Percentiles rank a stretch among this genome's conserved stretches.
Conservation (phyloP, 306 rosid species). For the Quercus dentata region DNA sequence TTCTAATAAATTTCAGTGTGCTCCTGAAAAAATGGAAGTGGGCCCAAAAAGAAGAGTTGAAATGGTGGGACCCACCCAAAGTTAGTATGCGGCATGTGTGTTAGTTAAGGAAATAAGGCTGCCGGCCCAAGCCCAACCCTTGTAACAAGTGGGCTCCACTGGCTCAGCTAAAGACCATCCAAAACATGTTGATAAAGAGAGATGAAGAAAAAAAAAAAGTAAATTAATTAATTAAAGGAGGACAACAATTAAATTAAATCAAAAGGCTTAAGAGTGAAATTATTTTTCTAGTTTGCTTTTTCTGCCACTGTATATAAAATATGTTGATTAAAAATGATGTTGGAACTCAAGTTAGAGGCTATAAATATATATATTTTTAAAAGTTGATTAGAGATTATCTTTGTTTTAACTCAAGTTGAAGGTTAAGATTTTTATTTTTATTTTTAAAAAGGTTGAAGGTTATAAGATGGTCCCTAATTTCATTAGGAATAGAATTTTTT, state of each 20-base stretch:
- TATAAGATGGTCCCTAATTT: too few relatives aligned
- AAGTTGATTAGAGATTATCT: too few relatives aligned
- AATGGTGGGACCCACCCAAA: constrained; percentile 23
- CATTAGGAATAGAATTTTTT: too few relatives aligned
- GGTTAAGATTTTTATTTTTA: too few relatives aligned
- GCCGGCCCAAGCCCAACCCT: constrained; percentile 51
- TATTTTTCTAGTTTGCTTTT: too few relatives aligned
- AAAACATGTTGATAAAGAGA: neutral
- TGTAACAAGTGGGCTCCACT: constrained; percentile 24
- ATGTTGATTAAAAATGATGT: too few relatives aligned
- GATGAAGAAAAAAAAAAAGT: neutral
- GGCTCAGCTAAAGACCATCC: constrained; percentile 9
- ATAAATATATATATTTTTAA: too few relatives aligned
- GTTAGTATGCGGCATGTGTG: constrained; percentile 33
- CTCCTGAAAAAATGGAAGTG: neutral
- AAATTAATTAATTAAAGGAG: neutral
- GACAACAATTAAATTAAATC: neutral
- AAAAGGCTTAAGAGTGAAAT: neutral
- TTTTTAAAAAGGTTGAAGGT: too few relatives aligned
- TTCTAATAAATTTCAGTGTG: constrained; percentile 9
- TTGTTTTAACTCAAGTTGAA: too few relatives aligned
- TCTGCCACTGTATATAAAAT: too few relatives aligned
- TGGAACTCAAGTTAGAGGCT: too few relatives aligned
- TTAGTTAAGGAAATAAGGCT: constrained; percentile 8
- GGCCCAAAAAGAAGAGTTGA: constrained; percentile 3